Evolutionary conservation across 1,139 yeast species (phyloP).

Genomic region (Arxiozyma bovina): DNA sequence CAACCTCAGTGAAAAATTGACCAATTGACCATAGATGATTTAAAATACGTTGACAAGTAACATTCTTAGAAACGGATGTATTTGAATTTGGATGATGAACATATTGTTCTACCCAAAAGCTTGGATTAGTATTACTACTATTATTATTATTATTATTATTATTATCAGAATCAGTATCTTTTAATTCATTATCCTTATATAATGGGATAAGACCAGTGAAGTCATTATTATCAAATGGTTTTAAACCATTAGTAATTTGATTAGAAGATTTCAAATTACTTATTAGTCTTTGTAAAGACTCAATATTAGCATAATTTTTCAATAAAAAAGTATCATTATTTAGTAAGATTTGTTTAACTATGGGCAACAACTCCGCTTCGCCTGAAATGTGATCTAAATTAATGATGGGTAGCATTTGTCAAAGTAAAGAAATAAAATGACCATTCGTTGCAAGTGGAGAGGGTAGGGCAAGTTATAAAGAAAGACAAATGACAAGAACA

Average conservation of each 20-base stretch:
- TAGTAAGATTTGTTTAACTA: conserved; percentile 17
- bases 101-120: conserved; percentile 22
- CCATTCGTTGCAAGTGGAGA: too few relatives aligned
- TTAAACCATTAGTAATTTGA: background rate
- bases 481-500: too few relatives aligned
- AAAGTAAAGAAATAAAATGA: too few relatives aligned
- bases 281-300: conserved; percentile 8
- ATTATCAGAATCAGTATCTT: too few relatives aligned
- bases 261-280: background rate
- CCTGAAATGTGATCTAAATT: conserved; percentile 21
- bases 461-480: too few relatives aligned
- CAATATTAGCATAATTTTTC: conserved; percentile 26
- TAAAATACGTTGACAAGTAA: background rate
- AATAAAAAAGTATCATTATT: conserved; percentile 23
- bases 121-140: conserved; percentile 8
- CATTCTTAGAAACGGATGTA: conserved; percentile 2
- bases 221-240: conserved; percentile 23
- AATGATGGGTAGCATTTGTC: conserved; percentile 14
- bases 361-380: conserved; percentile 20
- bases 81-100: conserved; percentile 18
- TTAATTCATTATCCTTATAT: too few relatives aligned
- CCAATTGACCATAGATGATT: conserved; percentile 15
- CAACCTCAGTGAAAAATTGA: conserved; percentile 5
- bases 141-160: too few relatives aligned
- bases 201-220: conserved; percentile 21